These are phyloP conservation scores for Meyerozyma guilliermondii DNA, from an alignment of 1,139 yeast genomes.

Conservation along the genomic window DNA sequence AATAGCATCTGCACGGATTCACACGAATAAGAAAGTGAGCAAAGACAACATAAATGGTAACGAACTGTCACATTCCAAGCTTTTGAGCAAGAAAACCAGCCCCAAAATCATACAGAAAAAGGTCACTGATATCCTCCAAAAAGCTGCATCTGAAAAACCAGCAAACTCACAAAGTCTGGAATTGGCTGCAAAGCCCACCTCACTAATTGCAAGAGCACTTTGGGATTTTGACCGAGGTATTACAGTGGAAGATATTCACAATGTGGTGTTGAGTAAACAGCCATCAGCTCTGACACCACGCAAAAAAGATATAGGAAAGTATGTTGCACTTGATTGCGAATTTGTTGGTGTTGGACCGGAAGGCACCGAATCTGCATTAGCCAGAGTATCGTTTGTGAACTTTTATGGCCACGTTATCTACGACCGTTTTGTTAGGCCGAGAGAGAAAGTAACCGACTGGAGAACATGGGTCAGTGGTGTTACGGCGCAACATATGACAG, in stretches of 20 bases:
- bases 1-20: background rate
- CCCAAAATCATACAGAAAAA: background rate
- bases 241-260: background rate
- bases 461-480: conserved; percentile 95
- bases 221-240: background rate
- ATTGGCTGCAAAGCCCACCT: background rate
- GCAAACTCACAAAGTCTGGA: background rate
- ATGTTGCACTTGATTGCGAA: conserved; percentile 85
- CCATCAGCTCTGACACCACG: conserved; percentile 7
- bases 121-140: background rate
- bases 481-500: conserved; percentile 58
- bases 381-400: conserved; percentile 84
- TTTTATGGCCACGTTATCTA: conserved; percentile 67
- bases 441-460: conserved; percentile 79
- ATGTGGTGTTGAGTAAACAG: background rate
- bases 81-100: no score
- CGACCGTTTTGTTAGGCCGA: conserved; percentile 74
- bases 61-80: background rate
- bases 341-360: conserved; percentile 86
- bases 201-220: background rate
- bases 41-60: background rate
- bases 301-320: conserved; percentile 55
- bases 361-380: conserved; percentile 67
- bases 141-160: background rate
- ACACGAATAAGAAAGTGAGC: background rate